phyloP scores from a whole-genome alignment of 129 eudicot genomes.

The Chrysanthemum lavandulifolium region DNA sequence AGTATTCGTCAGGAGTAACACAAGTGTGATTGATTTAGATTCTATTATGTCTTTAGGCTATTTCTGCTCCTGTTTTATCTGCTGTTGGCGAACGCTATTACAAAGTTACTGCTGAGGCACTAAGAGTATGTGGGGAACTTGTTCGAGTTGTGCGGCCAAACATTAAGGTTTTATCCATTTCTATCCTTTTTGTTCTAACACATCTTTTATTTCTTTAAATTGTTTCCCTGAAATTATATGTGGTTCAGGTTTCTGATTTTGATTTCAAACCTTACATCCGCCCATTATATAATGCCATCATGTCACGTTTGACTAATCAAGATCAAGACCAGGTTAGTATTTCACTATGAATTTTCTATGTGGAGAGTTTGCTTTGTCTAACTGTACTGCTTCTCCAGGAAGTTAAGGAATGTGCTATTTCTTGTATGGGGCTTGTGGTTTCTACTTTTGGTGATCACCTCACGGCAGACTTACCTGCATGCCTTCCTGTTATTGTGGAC shows the following conservation, averaged over 20 bases:
- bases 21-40: background rate
- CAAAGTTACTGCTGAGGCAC: conserved; percentile 98
- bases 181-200: background rate
- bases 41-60: conserved; percentile 48
- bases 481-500: conserved; percentile 96
- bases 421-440: conserved; percentile 98
- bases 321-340: conserved; percentile 68
- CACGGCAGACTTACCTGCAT: conserved; percentile 61
- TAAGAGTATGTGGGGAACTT: conserved; percentile 99
- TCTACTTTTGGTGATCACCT: conserved; percentile 97
- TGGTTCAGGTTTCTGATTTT: conserved; percentile 52
- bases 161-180: conserved; percentile 50
- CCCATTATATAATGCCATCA: conserved; percentile 88
- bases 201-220: background rate
- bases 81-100: conserved; percentile 98
- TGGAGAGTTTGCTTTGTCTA: too few species aligned
- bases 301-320: conserved; percentile 97
- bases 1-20: background rate
- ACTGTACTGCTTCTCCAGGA: conserved; percentile 39
- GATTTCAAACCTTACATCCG: conserved; percentile 91
- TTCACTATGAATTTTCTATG: too few species aligned
- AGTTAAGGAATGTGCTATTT: conserved; percentile 97
- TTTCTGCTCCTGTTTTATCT: conserved; percentile 80
- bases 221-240: conserved; percentile 6
- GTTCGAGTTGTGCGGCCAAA: conserved; percentile 91